Percentiles rank a stretch among this genome's conserved stretches.
phyloP scores from a whole-genome alignment of 108 stramenopile species.

The Nitzschia sp. region DNA sequence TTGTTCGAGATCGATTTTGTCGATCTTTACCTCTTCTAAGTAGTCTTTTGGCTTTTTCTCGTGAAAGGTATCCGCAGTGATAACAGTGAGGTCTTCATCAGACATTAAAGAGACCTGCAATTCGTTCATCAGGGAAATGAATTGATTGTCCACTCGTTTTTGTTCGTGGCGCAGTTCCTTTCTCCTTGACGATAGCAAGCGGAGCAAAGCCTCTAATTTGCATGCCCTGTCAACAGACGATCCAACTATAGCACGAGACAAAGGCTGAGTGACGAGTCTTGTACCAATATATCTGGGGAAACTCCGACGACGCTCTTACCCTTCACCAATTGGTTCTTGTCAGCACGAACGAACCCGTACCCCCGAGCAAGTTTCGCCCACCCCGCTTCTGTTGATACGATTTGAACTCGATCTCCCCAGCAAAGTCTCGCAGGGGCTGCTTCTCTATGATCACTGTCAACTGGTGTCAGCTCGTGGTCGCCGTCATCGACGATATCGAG shows the following conservation, averaged over 20 bases:
- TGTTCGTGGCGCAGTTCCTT: constrained; percentile 66
- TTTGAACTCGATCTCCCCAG: constrained; percentile 79
- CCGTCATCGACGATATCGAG: constrained; percentile 1
- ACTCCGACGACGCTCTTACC: constrained; percentile 33
- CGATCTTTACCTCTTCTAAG: constrained; percentile 9
- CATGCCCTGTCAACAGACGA: constrained; percentile 71
- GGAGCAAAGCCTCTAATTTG: constrained; percentile 74
- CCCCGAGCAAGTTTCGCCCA: constrained; percentile 84
- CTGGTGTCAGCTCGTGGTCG: neutral
- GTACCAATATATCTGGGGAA: neutral
- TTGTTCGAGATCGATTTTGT: constrained; percentile 11
- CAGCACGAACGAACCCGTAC: constrained; percentile 73
- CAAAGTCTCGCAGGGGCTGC: constrained; percentile 35
- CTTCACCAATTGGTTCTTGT: constrained; percentile 67
- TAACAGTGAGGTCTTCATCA: constrained; percentile 72
- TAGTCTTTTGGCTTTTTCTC: constrained; percentile 25
- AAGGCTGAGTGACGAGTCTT: neutral
- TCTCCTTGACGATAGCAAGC: constrained; percentile 57
- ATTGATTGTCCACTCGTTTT: constrained; percentile 68
- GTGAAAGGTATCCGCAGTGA: constrained; percentile 46
- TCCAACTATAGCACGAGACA: constrained; percentile 47
- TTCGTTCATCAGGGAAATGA: constrained; percentile 71
- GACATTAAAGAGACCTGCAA: constrained; percentile 67
- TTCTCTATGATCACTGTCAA: constrained; percentile 4
- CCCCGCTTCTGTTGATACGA: constrained; percentile 68